These are phyloP conservation scores for Amaranthus tricolor DNA, from an alignment of 179 eudicot species.

Conservation along the genomic window DNA sequence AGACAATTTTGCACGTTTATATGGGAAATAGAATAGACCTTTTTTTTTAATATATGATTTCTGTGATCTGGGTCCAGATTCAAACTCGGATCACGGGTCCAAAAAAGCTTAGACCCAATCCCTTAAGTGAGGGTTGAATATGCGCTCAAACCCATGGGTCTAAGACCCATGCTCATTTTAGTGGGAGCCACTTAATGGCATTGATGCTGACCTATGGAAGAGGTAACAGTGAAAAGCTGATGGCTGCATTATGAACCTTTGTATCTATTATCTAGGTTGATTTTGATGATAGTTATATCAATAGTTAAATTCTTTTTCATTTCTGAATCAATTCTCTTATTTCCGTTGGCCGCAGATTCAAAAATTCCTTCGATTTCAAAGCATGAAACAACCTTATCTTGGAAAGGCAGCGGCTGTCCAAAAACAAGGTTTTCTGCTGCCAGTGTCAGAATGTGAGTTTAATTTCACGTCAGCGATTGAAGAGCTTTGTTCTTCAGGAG, in stretches of 20 bases:
- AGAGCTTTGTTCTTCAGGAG: slow-evolving; percentile 61
- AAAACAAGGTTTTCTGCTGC: slow-evolving; percentile 71
- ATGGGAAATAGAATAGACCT: too few species aligned
- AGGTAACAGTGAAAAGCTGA: background rate
- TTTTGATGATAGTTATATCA: background rate
- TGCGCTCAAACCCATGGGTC: too few species aligned
- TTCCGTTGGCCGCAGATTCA: slow-evolving; percentile 51
- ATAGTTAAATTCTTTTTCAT: background rate
- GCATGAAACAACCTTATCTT: slow-evolving; percentile 44
- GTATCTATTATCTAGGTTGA: background rate
- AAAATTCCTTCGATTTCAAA: slow-evolving; percentile 61
- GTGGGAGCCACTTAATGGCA: background rate
- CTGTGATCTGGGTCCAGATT: too few species aligned
- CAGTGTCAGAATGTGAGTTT: slow-evolving; percentile 88
- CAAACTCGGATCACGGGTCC: too few species aligned
- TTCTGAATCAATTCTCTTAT: slow-evolving; percentile 13
- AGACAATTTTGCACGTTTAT: background rate
- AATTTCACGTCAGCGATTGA: slow-evolving; percentile 69
- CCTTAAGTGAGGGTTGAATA: too few species aligned
- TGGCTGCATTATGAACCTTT: background rate
- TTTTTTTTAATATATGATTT: too few species aligned
- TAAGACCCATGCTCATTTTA: too few species aligned
- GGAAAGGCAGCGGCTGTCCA: slow-evolving; percentile 44
- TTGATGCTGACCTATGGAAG: background rate
- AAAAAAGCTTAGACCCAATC: too few species aligned